Evolutionary conservation across 768 basidiomycete species (phyloP), one percentile per base, ranked within the genome.

Genomic region (Russula earlei): DNA sequence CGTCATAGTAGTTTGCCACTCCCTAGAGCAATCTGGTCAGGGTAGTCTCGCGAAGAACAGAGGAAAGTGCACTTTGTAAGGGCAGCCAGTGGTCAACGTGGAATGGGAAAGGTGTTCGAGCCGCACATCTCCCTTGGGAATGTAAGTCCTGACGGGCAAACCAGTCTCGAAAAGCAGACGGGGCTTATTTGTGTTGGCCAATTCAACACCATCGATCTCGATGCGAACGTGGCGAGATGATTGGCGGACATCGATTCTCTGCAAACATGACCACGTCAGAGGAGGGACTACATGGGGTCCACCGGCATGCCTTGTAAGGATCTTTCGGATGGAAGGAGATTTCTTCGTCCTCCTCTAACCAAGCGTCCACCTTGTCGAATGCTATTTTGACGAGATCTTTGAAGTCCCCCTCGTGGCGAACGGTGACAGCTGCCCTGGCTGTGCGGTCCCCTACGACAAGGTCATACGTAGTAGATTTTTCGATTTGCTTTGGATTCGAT

Each of bases 261-360:
- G 54, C 33, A 34, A 5, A 25, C 41, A 9, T 6, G 15, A 20
- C 55, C 53, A 55, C 19, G 2, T 29, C 44, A n/a, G 17, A 20
- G 20, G 25, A 40, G 17, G 31, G 10, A 42, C 25, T 14, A 31
- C 3, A 65, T 41, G 37, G 19, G 2, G 10, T 38, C 40, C 49
- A n/a, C n/a, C n/a, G n/a, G n/a, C n/a, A 7, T 3, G 83, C 83
- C 74, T 85, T 85, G 68, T 83, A 85, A 1, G 83, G 82, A 64
- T 85, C 83, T 62, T 80, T 84, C 8, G 81, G 79, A 56, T 85
- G 83, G 2, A 74, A 70, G 54, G 73, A 79, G 31, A 84, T 74
- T 53, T 78, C 66, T 46, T 85, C 82, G 47, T 84, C 83, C 63
- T 85, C 83, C 69, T 85, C 83, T 49, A 84, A 82, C 83, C 84